Evolutionary conservation across 2,329 filamentous ascomycete species (phyloP).

Genomic region (Apiospora rasikravindrae): DNA sequence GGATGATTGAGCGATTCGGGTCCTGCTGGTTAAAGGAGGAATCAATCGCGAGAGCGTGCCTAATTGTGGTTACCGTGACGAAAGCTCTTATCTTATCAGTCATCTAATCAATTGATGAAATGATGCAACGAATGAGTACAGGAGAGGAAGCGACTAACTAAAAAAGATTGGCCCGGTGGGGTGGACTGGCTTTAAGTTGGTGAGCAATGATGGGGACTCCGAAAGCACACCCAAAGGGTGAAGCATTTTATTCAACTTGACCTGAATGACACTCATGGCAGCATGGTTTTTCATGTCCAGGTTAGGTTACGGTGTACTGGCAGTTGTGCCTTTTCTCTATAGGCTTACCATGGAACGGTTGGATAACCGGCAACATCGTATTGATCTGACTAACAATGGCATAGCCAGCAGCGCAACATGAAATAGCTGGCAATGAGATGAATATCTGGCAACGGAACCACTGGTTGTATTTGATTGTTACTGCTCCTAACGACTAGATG

Average conservation of each 20-base stretch:
- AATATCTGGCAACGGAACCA: too few species aligned
- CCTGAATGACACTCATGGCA: not conserved
- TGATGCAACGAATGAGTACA: not conserved
- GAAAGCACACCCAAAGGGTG: not conserved
- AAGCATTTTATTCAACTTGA: not conserved
- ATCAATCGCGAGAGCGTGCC: not conserved
- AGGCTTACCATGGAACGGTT: not conserved
- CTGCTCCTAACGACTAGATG: too few species aligned
- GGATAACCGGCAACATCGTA: not conserved
- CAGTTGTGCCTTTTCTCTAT: not conserved
- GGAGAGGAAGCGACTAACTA: too few species aligned
- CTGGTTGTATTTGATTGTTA: too few species aligned
- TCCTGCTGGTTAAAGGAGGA: not conserved
- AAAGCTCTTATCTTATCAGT: conserved; percentile 14
- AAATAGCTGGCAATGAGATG: too few species aligned
- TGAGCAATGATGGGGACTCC: not conserved
- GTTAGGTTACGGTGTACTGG: not conserved
- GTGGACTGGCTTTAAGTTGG: not conserved
- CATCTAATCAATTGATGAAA: not conserved
- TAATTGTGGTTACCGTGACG: not conserved
- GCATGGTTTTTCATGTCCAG: not conserved
- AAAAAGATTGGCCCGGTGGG: not conserved
- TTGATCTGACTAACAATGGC: not conserved
- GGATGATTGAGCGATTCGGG: not conserved
- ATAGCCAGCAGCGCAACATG: not conserved